Conservation (phyloP, 352 stramenopile species). For the Peronospora farinosa region DNA sequence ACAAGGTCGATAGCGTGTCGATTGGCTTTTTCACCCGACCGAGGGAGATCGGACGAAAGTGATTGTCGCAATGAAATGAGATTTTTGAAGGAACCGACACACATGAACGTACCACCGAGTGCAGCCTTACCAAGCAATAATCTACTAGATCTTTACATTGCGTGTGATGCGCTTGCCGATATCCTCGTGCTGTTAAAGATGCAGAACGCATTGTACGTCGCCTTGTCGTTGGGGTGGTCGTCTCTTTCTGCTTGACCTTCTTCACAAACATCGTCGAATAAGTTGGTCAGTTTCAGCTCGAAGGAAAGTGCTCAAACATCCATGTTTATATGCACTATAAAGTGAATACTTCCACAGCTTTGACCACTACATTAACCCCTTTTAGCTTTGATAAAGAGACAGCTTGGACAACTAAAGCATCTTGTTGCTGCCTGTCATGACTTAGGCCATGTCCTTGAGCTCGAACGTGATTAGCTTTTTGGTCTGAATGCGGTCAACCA, state of each 20-base stretch:
- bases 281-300: neutral
- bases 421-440: neutral
- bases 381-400: neutral
- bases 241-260: slow-evolving; percentile 35
- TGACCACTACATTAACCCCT: slow-evolving; percentile 4
- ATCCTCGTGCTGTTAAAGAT: too few species aligned
- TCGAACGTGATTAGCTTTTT: slow-evolving; percentile 57
- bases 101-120: too few species aligned
- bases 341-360: too few species aligned
- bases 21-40: too few species aligned
- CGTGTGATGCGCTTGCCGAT: too few species aligned
- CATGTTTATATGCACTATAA: slow-evolving; percentile 14
- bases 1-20: too few species aligned
- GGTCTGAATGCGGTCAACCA: slow-evolving; percentile 40
- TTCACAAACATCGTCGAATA: slow-evolving; percentile 32
- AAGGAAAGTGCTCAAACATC: slow-evolving; percentile 16
- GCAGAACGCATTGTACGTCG: too few species aligned
- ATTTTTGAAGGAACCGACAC: too few species aligned
- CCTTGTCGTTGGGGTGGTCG: slow-evolving; percentile 45
- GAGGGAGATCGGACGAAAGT: too few species aligned
- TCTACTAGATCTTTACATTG: too few species aligned
- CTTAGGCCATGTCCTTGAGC: slow-evolving; percentile 28
- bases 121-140: too few species aligned
- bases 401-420: slow-evolving; percentile 4
- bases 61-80: too few species aligned